phyloP scores from a whole-genome alignment of 2,329 filamentous ascomycete genomes.

The Talaromyces sp. region DNA sequence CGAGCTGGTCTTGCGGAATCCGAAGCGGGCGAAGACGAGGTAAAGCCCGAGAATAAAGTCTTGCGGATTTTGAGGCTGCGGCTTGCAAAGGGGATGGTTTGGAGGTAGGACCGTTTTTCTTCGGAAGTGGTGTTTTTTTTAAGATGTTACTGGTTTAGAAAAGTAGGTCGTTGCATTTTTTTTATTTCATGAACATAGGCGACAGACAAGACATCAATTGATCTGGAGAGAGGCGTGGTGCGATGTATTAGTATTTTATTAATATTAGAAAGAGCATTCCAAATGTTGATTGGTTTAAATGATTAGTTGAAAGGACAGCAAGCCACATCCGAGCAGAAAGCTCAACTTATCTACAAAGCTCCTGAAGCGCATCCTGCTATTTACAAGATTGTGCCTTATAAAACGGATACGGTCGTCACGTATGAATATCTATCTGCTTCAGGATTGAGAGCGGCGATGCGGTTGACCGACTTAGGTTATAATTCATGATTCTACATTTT shows the following conservation, averaged over 20 bases:
- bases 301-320: too few relatives aligned
- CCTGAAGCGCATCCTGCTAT: too few relatives aligned
- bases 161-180: not conserved
- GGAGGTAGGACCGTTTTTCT: not conserved
- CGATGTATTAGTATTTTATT: not conserved
- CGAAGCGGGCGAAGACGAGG: constrained; percentile 34
- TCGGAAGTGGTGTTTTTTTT: too few relatives aligned
- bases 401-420: too few relatives aligned
- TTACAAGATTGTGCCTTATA: too few relatives aligned
- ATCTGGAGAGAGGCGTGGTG: not conserved
- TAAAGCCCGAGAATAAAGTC: constrained; percentile 32
- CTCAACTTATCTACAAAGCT: too few relatives aligned
- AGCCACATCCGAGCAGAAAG: too few relatives aligned
- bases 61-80: constrained; percentile 58
- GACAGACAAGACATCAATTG: not conserved
- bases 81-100: constrained; percentile 9
- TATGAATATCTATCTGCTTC: too few relatives aligned
- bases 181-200: not conserved
- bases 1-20: constrained; percentile 51
- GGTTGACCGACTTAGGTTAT: too few relatives aligned
- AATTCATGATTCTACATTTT: too few relatives aligned
- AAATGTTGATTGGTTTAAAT: not conserved
- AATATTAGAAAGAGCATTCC: not conserved
- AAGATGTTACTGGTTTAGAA: not conserved
- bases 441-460: too few relatives aligned